Evolutionary conservation across 345 rosid species (phyloP).

Genomic region (Acer yangbiense): DNA sequence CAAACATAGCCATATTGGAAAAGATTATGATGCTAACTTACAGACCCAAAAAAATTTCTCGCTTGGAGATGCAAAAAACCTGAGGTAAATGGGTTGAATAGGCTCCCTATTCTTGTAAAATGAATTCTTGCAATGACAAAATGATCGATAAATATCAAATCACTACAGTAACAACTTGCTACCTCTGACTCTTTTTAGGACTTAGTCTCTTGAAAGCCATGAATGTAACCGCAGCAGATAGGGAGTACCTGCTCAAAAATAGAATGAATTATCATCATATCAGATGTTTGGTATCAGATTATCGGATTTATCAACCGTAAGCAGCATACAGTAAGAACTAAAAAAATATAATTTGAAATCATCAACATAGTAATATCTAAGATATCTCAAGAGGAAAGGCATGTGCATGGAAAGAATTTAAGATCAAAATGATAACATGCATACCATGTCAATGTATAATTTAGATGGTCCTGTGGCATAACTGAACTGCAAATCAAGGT

Average conservation of each 20-base stretch:
- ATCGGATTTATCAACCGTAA: not conserved
- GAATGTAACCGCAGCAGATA: slow-evolving; percentile 89
- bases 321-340: not conserved
- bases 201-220: slow-evolving; percentile 84
- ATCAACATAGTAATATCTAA: not conserved
- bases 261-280: not conserved
- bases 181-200: slow-evolving; percentile 54
- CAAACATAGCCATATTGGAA: not conserved
- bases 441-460: slow-evolving; percentile 90
- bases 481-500: slow-evolving; percentile 87
- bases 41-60: not conserved
- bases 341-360: not conserved
- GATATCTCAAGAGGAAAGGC: not conserved
- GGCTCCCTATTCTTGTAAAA: not conserved
- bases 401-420: not conserved
- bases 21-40: not conserved
- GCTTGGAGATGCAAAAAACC: not conserved
- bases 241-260: slow-evolving; percentile 68
- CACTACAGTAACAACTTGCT: slow-evolving; percentile 13
- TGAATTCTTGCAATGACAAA: not conserved
- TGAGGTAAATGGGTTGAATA: not conserved
- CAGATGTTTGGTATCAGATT: not conserved
- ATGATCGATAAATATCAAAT: not conserved
- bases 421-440: slow-evolving; percentile 13
- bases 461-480: slow-evolving; percentile 98